Conservation (phyloP, 75 land plant genomes). For the Pseudotsuga menziesii region DNA sequence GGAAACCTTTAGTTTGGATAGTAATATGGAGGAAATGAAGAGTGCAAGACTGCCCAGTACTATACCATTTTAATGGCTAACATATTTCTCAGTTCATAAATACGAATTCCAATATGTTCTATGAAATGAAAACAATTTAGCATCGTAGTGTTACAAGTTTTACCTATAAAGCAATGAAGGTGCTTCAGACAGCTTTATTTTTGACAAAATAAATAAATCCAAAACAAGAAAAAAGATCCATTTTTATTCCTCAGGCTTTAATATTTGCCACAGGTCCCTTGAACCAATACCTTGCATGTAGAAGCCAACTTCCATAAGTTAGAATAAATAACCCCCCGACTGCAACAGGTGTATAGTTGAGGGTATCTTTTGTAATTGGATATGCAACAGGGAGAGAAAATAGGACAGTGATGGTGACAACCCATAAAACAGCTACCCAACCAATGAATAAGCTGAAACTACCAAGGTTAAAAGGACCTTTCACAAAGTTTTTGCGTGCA, state of each 20-base stretch:
- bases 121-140: not conserved
- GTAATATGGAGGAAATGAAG: not conserved
- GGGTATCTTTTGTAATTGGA: slow-evolving; percentile 56
- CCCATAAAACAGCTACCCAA: slow-evolving; percentile 90
- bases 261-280: slow-evolving; percentile 67
- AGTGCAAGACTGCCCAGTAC: not conserved
- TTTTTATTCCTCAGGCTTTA: slow-evolving; percentile 12
- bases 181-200: not conserved
- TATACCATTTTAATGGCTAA: not conserved
- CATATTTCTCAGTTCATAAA: not conserved
- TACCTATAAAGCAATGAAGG: not conserved
- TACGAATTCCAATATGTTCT: not conserved
- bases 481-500: slow-evolving; percentile 56
- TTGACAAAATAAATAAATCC: not conserved
- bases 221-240: not conserved
- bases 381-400: slow-evolving; percentile 79
- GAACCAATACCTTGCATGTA: slow-evolving; percentile 79
- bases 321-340: slow-evolving; percentile 69
- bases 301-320: slow-evolving; percentile 46
- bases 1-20: too few relatives aligned
- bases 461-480: slow-evolving; percentile 80
- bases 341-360: slow-evolving; percentile 88
- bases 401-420: slow-evolving; percentile 66
- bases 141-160: not conserved
- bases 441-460: slow-evolving; percentile 56